Evolutionary conservation across 345 rosid genomes (phyloP), one percentile per base, ranked within the genome.

Genomic region (Raphanus raphanistrum): DNA sequence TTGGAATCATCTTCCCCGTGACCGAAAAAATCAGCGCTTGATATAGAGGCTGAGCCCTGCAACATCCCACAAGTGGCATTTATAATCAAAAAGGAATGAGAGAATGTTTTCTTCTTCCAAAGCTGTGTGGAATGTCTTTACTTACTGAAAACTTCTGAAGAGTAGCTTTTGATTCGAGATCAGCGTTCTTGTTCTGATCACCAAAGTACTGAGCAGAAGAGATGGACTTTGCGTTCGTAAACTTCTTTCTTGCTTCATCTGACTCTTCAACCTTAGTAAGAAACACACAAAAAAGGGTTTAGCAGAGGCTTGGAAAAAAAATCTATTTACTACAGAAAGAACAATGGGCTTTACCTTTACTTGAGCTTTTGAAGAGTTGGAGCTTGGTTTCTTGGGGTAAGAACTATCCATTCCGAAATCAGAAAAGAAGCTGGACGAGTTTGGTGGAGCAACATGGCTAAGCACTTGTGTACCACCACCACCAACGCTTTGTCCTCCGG

Each of bases 181-280:
- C 95, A 61, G 82, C 68, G 41, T 91, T 71, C 64, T 76, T 83
- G 83, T 55, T 85, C 63, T 86, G 97, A 79, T 91, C 93, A 10
- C 97, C 97, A 77, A 91, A 96, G 82, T 28, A 96, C 79, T 96
- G 99, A 58, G 97, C 87, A 5, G 99, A 96, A 63, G 99, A 96
- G 63, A 96, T 96, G 41, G 99, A 89, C 80, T 96, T 96, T 68
- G 99, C 99, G 85, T 90, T 93, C 35, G 98, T 80, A 85, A 91
- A 96, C 81, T 96, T 96, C 88, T 87, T 93, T 83, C 98, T 89
- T 57, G 99, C 99, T 84, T 96, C 99, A 86, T 96, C 97, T 10
- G 91, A 82, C 79, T 96, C 99, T 79, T 90, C 87, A 81, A 93
- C 84, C 97, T 96, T 96, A 68, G 26, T 31, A n/a, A 66, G 16